Conservation (phyloP, 78 protist genomes). For the Protostelium mycophagum region DNA sequence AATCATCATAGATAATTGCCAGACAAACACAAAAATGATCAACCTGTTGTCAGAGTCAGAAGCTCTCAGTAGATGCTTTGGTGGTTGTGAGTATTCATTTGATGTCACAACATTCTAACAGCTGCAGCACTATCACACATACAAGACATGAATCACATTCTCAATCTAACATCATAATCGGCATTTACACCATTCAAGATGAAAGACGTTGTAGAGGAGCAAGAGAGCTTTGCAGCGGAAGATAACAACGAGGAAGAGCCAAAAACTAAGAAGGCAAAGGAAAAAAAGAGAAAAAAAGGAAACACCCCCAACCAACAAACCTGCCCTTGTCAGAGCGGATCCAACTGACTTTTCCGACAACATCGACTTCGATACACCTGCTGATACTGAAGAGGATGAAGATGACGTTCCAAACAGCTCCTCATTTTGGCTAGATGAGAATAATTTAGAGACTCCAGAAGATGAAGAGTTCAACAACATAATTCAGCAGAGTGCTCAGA, state of each 20-base stretch:
- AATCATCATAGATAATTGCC: background rate
- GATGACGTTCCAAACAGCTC: too few species aligned
- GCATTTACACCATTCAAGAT: background rate
- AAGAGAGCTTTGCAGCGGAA: background rate
- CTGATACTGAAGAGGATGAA: too few species aligned
- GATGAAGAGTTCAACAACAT: too few species aligned
- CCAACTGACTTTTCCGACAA: too few species aligned
- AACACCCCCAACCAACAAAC: too few species aligned
- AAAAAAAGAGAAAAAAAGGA: too few species aligned
- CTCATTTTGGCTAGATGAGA: too few species aligned
- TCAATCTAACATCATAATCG: background rate
- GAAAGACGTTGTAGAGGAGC: background rate
- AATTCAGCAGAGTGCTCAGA: too few species aligned
- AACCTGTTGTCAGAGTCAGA: background rate
- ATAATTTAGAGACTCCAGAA: too few species aligned
- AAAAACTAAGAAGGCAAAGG: background rate
- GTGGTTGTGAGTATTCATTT: background rate
- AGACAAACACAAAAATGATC: background rate
- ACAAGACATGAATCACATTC: background rate
- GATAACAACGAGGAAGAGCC: background rate
- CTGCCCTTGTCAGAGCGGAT: too few species aligned
- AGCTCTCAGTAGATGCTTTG: background rate
- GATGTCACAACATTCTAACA: background rate
- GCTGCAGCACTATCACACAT: background rate
- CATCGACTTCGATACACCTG: too few species aligned